phyloP scores from a whole-genome alignment of 2,329 filamentous ascomycete genomes.

The Exophiala phaeomuriformis region DNA sequence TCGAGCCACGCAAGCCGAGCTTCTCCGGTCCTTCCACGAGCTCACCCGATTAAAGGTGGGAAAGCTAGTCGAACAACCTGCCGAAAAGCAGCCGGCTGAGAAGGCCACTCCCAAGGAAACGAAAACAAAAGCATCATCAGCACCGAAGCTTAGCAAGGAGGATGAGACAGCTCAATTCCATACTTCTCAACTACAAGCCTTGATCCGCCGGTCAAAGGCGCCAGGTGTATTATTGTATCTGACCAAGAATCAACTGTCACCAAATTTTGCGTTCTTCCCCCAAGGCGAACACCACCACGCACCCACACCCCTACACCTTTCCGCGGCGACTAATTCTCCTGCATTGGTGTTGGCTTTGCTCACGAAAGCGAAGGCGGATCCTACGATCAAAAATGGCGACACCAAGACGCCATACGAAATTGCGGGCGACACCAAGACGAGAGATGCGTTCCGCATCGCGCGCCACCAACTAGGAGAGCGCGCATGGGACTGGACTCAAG shows the following conservation, averaged over 20 bases:
- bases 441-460: slow-evolving; percentile 86
- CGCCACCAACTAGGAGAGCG: slow-evolving; percentile 71
- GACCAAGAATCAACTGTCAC: slow-evolving; percentile 61
- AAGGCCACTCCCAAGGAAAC: slow-evolving; percentile 28
- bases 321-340: slow-evolving; percentile 70
- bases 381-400: slow-evolving; percentile 61
- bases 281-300: slow-evolving; percentile 62
- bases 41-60: slow-evolving; percentile 82
- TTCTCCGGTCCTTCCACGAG: slow-evolving; percentile 91
- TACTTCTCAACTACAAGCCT: slow-evolving; percentile 78
- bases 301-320: slow-evolving; percentile 76
- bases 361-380: slow-evolving; percentile 66
- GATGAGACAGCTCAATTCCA: slow-evolving; percentile 77
- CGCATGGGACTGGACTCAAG: slow-evolving; percentile 69
- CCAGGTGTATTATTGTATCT: slow-evolving; percentile 82
- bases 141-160: slow-evolving; percentile 67
- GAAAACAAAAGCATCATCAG: slow-evolving; percentile 30
- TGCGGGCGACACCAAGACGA: slow-evolving; percentile 72
- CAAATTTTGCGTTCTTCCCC: slow-evolving; percentile 71
- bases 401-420: slow-evolving; percentile 84
- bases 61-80: slow-evolving; percentile 48
- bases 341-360: slow-evolving; percentile 72
- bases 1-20: slow-evolving; percentile 83
- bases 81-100: slow-evolving; percentile 29
- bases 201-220: slow-evolving; percentile 83